A percentile compares a stretch with the other conserved stretches of the same genome.
These are phyloP conservation scores for Grifola frondosa DNA, from an alignment of 1,284 basidiomycete genomes.

Conservation along the genomic window DNA sequence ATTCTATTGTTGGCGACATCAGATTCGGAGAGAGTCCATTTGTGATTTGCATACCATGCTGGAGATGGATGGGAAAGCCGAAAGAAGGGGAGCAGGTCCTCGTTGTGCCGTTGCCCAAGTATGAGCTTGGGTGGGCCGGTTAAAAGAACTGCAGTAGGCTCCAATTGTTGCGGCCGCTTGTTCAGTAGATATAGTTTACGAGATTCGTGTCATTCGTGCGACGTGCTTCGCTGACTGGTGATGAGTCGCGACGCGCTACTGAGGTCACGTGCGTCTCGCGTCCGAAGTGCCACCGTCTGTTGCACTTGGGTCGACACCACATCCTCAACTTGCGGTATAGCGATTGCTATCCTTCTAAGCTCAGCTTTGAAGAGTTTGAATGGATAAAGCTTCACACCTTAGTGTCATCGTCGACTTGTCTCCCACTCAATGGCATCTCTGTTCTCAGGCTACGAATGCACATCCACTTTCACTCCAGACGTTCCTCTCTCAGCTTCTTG, in stretches of 20 bases:
- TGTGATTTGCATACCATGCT: conserved; percentile 68
- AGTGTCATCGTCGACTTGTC: conserved; percentile 83
- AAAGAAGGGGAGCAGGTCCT: conserved; percentile 39
- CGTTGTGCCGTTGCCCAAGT: conserved; percentile 52
- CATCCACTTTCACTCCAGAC: conserved; percentile 59
- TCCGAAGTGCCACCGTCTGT: too few relatives aligned
- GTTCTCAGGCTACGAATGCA: conserved; percentile 46
- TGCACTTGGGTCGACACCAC: too few relatives aligned
- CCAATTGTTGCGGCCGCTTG: neutral
- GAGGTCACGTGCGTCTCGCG: too few relatives aligned
- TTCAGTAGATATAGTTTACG: too few relatives aligned
- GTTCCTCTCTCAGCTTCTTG: conserved; percentile 81
- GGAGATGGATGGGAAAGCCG: conserved; percentile 64
- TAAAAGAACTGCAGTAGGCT: neutral
- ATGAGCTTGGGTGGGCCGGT: conserved; percentile 36
- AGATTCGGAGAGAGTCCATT: conserved; percentile 76
- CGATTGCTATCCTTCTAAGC: too few relatives aligned
- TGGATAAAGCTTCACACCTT: conserved; percentile 67
- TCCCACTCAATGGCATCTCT: conserved; percentile 78
- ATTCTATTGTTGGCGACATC: conserved; percentile 65
- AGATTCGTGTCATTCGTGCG: conserved; percentile 4
- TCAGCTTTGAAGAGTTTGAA: conserved; percentile 20
- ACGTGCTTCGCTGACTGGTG: too few relatives aligned
- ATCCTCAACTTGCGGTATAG: too few relatives aligned
- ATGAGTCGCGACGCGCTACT: too few relatives aligned